Conservation (phyloP, 768 basidiomycete species). For the Botryobasidium botryosum region DNA sequence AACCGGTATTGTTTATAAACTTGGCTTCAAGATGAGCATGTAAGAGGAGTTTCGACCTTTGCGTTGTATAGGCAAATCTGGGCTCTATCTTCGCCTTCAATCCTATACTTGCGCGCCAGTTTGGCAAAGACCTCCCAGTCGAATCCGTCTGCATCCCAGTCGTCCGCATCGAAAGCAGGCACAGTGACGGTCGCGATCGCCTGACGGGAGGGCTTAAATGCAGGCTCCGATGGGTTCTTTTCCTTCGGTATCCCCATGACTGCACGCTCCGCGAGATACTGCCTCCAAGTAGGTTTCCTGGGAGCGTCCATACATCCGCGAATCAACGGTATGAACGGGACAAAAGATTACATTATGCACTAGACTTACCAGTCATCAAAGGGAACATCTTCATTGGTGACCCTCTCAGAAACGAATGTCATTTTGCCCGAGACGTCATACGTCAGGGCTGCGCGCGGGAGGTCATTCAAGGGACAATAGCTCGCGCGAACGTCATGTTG, state of each 20-base stretch:
- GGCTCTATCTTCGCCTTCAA: slow-evolving; percentile 24
- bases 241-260: not conserved
- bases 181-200: not conserved
- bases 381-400: slow-evolving; percentile 42
- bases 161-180: slow-evolving; percentile 14
- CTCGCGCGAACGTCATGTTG: slow-evolving; percentile 58
- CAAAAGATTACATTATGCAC: too few relatives aligned
- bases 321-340: not conserved
- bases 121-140: slow-evolving; percentile 34
- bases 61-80: slow-evolving; percentile 44
- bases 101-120: slow-evolving; percentile 47
- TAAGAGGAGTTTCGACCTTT: slow-evolving; percentile 23
- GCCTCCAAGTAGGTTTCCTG: slow-evolving; percentile 3
- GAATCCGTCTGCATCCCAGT: slow-evolving; percentile 18
- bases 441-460: slow-evolving; percentile 42
- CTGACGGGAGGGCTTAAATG: not conserved
- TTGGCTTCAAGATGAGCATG: slow-evolving; percentile 1
- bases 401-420: slow-evolving; percentile 46
- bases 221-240: not conserved
- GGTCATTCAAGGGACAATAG: slow-evolving; percentile 45
- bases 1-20: too few relatives aligned
- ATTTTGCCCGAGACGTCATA: slow-evolving; percentile 53
- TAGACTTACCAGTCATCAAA: slow-evolving; percentile 63
- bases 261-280: too few relatives aligned
- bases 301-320: not conserved